Conservation (phyloP, 2,329 filamentous ascomycete genomes). For the Pseudocercospora crystallina region DNA sequence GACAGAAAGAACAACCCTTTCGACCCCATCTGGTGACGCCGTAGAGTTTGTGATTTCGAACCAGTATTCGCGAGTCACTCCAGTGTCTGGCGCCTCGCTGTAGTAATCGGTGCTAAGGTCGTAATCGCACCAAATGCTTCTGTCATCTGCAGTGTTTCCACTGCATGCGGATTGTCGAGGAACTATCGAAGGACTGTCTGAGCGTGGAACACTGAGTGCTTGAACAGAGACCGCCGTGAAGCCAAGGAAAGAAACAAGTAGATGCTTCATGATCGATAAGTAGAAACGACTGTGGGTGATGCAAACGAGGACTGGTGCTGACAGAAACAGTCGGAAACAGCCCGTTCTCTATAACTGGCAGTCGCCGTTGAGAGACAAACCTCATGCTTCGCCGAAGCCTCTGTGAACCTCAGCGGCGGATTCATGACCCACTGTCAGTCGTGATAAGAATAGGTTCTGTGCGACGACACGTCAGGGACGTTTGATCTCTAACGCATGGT, state of each 20-base stretch:
- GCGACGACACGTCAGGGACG: constrained; percentile 1
- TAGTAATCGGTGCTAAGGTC: constrained; percentile 39
- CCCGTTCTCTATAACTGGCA: constrained; percentile 1
- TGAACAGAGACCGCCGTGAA: not conserved
- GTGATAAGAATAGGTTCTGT: not conserved
- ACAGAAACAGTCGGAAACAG: not conserved
- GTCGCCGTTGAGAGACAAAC: too few relatives aligned
- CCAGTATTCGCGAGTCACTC: constrained; percentile 43
- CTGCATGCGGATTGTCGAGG: constrained; percentile 16
- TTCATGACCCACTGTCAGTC: constrained; percentile 5
- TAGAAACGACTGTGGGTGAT: not conserved
- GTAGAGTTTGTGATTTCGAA: constrained; percentile 46
- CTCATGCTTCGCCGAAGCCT: too few relatives aligned
- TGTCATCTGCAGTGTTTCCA: constrained; percentile 35
- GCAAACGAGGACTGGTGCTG: not conserved
- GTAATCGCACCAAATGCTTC: constrained; percentile 34
- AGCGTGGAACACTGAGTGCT: constrained; percentile 1
- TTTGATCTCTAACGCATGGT: too few relatives aligned
- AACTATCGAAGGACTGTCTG: not conserved
- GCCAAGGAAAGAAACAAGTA: not conserved
- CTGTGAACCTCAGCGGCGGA: not conserved
- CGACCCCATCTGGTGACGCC: constrained; percentile 47
- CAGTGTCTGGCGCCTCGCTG: constrained; percentile 37
- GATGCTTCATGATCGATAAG: not conserved
- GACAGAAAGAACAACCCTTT: constrained; percentile 41